Evolutionary conservation across 768 basidiomycete species (phyloP).

Genomic region (Fomitopsis serialis): DNA sequence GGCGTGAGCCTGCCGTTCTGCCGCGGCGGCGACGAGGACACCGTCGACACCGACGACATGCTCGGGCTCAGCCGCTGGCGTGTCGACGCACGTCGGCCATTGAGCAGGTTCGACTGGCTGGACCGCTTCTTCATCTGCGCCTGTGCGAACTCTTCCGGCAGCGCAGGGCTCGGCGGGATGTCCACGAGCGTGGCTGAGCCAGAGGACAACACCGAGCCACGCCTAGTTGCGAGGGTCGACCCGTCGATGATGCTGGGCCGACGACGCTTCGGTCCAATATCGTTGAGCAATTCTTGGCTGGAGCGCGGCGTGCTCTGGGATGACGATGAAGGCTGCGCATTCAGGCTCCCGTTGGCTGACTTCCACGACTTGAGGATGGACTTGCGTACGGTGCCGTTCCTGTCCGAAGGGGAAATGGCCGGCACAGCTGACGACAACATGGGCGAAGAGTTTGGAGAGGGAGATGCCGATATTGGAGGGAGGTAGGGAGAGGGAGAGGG

Average conservation of each 20-base stretch:
- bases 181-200: conserved; percentile 32
- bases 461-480: conserved; percentile 20
- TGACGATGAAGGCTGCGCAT: conserved; percentile 16
- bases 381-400: conserved; percentile 47
- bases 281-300: conserved; percentile 34
- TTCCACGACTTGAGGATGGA: conserved; percentile 71
- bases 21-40: conserved; percentile 14
- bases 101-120: conserved; percentile 16
- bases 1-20: conserved; percentile 9
- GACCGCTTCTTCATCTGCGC: conserved; percentile 15
- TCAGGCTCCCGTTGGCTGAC: conserved; percentile 32
- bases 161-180: conserved; percentile 59
- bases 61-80: conserved; percentile 19
- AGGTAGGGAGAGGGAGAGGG: not conserved
- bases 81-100: conserved; percentile 1
- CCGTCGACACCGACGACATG: conserved; percentile 10
- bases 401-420: conserved; percentile 25
- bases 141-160: conserved; percentile 36
- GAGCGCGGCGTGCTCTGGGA: conserved; percentile 25
- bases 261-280: conserved; percentile 30
- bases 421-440: conserved; percentile 14
- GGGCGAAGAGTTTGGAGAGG: conserved; percentile 15
- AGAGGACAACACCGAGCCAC: conserved; percentile 22
- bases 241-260: conserved; percentile 44
- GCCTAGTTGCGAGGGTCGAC: conserved; percentile 20